Conservation (phyloP, 2,329 filamentous ascomycete species). For the Lecanicillium sp. region DNA sequence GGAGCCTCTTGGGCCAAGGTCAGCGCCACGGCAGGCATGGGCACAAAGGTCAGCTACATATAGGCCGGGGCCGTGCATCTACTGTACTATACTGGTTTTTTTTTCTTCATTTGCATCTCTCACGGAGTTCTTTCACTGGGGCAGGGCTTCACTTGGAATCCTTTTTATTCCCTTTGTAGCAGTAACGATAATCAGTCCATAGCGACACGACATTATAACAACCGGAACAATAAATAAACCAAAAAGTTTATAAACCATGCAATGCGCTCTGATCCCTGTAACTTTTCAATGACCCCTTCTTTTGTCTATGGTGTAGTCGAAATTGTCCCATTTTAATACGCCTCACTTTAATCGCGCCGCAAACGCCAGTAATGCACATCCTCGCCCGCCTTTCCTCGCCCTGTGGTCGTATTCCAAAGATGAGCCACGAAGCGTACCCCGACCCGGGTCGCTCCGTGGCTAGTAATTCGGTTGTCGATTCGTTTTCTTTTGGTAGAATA, state of each 20-base stretch:
- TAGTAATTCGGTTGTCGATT: conserved; percentile 53
- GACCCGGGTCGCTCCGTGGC: conserved; percentile 39
- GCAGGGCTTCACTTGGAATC: conserved; percentile 1
- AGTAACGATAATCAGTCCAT: conserved; percentile 3
- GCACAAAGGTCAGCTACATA: conserved; percentile 95
- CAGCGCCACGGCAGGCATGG: conserved; percentile 83
- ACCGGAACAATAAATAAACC: not conserved
- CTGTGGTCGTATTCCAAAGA: conserved; percentile 5
- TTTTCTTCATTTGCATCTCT: conserved; percentile 9
- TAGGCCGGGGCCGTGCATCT: conserved; percentile 31
- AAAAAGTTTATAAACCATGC: not conserved
- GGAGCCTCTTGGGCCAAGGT: conserved; percentile 73
- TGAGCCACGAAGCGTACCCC: conserved; percentile 21
- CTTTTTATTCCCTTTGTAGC: conserved; percentile 9
- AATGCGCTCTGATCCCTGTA: not conserved
- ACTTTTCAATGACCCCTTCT: too few species aligned
- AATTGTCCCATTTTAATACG: not conserved
- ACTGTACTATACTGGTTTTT: conserved; percentile 14
- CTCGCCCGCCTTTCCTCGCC: conserved; percentile 1
- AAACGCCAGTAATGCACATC: conserved; percentile 4
- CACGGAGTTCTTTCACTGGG: conserved; percentile 5
- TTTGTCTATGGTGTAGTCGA: not conserved
- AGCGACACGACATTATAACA: not conserved
- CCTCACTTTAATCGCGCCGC: conserved; percentile 3
- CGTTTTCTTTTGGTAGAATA: conserved; percentile 62